phyloP scores from a whole-genome alignment of 1,284 basidiomycete genomes.

The Ustilago xerochloae region DNA sequence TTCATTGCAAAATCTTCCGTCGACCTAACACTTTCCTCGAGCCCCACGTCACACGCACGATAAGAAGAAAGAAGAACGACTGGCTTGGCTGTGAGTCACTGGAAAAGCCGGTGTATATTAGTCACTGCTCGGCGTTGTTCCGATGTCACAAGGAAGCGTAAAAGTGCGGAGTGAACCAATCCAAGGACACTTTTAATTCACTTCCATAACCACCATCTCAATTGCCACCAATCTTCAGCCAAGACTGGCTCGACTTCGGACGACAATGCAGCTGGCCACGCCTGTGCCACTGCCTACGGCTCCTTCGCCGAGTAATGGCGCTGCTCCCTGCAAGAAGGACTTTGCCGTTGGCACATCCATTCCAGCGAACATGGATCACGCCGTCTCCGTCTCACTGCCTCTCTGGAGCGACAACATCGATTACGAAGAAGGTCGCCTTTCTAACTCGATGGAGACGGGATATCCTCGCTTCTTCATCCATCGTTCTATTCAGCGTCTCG shows the following conservation, averaged over 20 bases:
- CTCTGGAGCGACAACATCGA: conserved; percentile 92
- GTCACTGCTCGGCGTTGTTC: not conserved
- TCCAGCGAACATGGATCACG: conserved; percentile 74
- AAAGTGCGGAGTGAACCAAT: conserved; percentile 6
- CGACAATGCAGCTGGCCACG: conserved; percentile 24
- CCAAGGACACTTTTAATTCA: not conserved
- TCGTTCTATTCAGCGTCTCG: conserved; percentile 79
- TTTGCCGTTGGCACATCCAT: conserved; percentile 61
- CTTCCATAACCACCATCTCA: not conserved
- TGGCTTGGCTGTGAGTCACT: conserved; percentile 2
- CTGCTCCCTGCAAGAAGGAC: conserved; percentile 34
- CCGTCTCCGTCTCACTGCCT: conserved; percentile 96
- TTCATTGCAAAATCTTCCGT: too few relatives aligned
- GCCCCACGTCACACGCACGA: conserved; percentile 6
- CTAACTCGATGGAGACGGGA: conserved; percentile 87
- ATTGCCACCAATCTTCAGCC: not conserved
- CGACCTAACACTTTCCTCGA: not conserved
- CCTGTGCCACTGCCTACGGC: conserved; percentile 21
- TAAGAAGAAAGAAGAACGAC: too few relatives aligned
- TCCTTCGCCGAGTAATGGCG: conserved; percentile 13
- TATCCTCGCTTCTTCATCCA: conserved; percentile 98
- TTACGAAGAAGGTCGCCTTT: conserved; percentile 90
- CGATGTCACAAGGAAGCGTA: not conserved
- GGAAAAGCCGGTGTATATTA: not conserved
- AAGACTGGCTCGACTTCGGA: too few relatives aligned